Conservation (phyloP, 2,329 filamentous ascomycete genomes). For the Thelonectria olida region DNA sequence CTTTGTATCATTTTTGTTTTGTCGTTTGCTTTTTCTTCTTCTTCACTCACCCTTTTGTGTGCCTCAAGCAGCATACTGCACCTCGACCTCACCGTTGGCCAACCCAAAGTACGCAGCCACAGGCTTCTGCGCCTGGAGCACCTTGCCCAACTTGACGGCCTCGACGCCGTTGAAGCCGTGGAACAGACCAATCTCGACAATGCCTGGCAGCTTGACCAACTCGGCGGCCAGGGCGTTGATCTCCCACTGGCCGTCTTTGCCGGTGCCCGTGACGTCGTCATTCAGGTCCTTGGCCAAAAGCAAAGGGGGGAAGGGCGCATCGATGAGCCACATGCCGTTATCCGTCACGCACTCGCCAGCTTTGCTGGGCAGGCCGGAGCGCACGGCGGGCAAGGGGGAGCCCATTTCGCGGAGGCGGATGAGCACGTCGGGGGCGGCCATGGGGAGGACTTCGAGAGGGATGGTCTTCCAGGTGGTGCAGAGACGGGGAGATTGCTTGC, state of each 20-base stretch:
- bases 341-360: conserved; percentile 77
- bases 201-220: conserved; percentile 84
- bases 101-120: conserved; percentile 96
- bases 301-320: conserved; percentile 85
- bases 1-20: not conserved
- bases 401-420: conserved; percentile 77
- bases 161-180: conserved; percentile 81
- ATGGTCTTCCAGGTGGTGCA: conserved; percentile 82
- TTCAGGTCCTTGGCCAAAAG: conserved; percentile 66
- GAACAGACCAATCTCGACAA: conserved; percentile 93
- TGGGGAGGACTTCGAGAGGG: conserved; percentile 92
- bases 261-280: conserved; percentile 59
- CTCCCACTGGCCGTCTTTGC: conserved; percentile 75
- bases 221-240: conserved; percentile 77
- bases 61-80: conserved; percentile 41
- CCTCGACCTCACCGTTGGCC: conserved; percentile 72
- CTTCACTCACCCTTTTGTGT: not conserved
- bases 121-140: conserved; percentile 84
- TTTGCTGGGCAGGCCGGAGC: conserved; percentile 78
- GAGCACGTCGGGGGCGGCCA: conserved; percentile 82
- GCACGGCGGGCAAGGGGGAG: conserved; percentile 73
- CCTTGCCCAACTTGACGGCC: conserved; percentile 60
- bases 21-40: not conserved
- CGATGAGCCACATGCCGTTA: conserved; percentile 80
- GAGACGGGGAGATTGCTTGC: conserved; percentile 84